phyloP scores from a whole-genome alignment of 768 basidiomycete species.

The Coprinellus aureogranulatus region DNA sequence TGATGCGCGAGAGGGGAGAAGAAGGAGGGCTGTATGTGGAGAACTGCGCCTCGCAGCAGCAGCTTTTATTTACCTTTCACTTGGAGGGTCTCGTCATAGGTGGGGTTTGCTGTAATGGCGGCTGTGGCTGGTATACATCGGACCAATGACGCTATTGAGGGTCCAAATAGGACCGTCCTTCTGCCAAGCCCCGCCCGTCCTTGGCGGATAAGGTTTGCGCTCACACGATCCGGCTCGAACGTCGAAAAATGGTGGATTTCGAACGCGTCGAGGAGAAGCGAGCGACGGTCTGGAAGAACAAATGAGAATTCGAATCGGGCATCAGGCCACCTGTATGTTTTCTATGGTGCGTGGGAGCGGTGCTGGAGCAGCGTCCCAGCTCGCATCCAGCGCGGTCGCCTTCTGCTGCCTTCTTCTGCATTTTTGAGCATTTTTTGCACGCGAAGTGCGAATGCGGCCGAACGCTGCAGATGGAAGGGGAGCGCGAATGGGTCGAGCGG shows the following conservation, averaged over 20 bases:
- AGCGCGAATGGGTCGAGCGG: neutral
- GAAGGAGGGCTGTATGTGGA: conserved; percentile 10
- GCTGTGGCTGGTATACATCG: too few species aligned
- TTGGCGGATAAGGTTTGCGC: neutral
- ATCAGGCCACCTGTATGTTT: conserved; percentile 7
- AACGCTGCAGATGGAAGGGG: neutral
- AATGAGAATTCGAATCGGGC: neutral
- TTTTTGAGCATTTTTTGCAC: neutral
- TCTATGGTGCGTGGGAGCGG: conserved; percentile 3
- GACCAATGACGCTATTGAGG: too few species aligned
- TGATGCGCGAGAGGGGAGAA: conserved; percentile 12
- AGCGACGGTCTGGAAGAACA: neutral
- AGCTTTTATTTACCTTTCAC: neutral
- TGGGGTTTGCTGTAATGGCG: too few species aligned
- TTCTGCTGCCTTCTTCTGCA: too few species aligned
- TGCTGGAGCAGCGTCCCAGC: too few species aligned
- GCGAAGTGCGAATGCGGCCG: neutral
- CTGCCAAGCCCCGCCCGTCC: neutral
- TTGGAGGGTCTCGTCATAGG: too few species aligned
- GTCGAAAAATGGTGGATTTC: neutral
- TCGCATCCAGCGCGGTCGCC: too few species aligned
- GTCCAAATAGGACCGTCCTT: too few species aligned
- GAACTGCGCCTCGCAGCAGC: neutral
- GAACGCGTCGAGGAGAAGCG: neutral
- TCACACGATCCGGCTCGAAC: neutral